A percentile compares a stretch with the other conserved stretches of the same genome.
These are phyloP conservation scores for Alternaria sp. DNA, from an alignment of 2,329 filamentous ascomycete species.

Conservation along the genomic window DNA sequence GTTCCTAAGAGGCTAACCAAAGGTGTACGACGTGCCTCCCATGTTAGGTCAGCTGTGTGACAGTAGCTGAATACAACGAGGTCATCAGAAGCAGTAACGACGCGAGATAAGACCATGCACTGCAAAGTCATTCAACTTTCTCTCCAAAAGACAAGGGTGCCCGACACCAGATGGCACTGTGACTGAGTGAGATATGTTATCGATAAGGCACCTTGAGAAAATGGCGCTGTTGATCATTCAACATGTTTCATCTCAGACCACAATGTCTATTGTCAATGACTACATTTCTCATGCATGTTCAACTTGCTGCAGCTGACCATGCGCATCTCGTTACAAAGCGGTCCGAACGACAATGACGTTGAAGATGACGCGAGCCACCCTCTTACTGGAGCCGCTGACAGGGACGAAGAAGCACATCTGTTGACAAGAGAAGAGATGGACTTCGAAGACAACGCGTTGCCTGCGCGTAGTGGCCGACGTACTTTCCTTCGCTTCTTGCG, in stretches of 20 bases:
- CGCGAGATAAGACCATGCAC: background rate
- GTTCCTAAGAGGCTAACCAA: background rate
- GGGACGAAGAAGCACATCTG: conserved; percentile 39
- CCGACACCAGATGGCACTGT: too few relatives aligned
- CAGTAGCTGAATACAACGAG: background rate
- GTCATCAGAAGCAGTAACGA: background rate
- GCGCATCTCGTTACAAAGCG: background rate
- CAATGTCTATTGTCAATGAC: background rate
- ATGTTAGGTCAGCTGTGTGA: background rate
- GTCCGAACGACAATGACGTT: background rate
- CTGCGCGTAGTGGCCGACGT: conserved; percentile 5
- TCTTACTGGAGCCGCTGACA: conserved; percentile 6
- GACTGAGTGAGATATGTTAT: background rate
- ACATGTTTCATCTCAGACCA: background rate
- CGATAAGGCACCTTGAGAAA: background rate
- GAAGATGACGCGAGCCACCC: conserved; percentile 15
- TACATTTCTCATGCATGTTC: background rate
- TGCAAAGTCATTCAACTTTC: background rate
- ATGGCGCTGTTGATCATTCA: background rate
- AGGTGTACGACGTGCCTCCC: background rate
- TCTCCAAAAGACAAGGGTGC: background rate
- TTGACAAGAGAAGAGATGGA: conserved; percentile 34
- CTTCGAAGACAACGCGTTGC: conserved; percentile 26
- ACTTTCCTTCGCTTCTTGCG: conserved; percentile 43
- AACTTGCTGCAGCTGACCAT: conserved; percentile 1